These are phyloP conservation scores for Emiliania huxleyi DNA, from an alignment of 78 protist genomes.

Conservation along the genomic window DNA sequence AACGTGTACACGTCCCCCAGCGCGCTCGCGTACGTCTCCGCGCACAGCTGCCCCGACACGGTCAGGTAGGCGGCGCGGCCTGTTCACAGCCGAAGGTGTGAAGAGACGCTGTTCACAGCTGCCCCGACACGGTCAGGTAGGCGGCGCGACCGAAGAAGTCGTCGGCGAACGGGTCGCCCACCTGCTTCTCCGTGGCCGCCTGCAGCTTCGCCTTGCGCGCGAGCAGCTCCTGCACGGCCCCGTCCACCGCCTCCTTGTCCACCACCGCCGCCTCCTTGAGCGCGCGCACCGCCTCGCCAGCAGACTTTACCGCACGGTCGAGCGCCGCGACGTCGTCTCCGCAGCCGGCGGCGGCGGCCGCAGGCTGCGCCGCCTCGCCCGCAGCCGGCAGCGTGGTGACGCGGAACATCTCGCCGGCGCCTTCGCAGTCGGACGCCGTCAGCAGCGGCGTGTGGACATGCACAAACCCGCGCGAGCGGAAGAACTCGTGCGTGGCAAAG, in stretches of 20 bases:
- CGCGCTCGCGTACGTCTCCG: conserved; percentile 59
- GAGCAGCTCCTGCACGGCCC: neutral
- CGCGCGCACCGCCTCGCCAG: neutral
- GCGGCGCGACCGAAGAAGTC: conserved; percentile 36
- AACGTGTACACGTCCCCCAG: conserved; percentile 79
- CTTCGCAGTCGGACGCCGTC: conserved; percentile 86
- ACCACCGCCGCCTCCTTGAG: neutral
- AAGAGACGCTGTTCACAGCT: too few relatives aligned
- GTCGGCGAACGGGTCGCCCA: neutral
- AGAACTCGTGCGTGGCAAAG: conserved; percentile 46
- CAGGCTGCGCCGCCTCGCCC: neutral
- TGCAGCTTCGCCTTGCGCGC: neutral
- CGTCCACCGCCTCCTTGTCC: neutral
- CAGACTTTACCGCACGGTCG: neutral
- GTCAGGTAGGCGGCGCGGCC: conserved; percentile 79
- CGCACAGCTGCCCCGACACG: conserved; percentile 77
- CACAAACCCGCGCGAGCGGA: conserved; percentile 19
- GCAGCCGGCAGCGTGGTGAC: conserved; percentile 43
- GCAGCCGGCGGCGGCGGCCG: neutral
- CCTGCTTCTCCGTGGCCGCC: neutral
- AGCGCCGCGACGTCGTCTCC: neutral
- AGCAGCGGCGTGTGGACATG: conserved; percentile 82
- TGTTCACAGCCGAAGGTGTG: too few relatives aligned
- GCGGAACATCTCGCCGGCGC: conserved; percentile 86
- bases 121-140: too few relatives aligned